A percentile compares a stretch with the other conserved stretches of the same genome.
Evolutionary conservation across 768 basidiomycete species (phyloP).

Genomic region (Rhodotorula diobovata): DNA sequence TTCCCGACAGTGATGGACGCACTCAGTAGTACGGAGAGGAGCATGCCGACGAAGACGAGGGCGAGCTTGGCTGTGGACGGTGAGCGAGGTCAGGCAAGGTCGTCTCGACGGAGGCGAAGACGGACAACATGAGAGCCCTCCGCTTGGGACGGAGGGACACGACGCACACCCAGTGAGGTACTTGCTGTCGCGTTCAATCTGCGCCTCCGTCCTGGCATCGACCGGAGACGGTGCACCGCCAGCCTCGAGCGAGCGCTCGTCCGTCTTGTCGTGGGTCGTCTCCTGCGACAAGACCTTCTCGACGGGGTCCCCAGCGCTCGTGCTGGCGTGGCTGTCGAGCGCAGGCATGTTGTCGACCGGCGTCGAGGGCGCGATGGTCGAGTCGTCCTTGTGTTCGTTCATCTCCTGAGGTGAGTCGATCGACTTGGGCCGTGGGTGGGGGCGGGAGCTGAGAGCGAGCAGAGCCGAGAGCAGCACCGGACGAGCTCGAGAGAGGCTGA

Average conservation of each 20-base stretch:
- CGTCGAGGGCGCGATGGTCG: background rate
- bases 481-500: background rate
- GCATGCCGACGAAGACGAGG: conserved; percentile 16
- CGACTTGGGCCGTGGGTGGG: too few relatives aligned
- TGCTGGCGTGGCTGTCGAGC: background rate
- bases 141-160: background rate
- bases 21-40: conserved; percentile 1
- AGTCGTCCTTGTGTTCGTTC: background rate
- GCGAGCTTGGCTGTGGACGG: conserved; percentile 2
- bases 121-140: background rate
- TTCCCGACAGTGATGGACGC: background rate
- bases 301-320: background rate
- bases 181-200: conserved; percentile 6
- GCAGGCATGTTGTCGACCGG: background rate
- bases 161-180: conserved; percentile 23
- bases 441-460: too few relatives aligned
- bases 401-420: too few relatives aligned
- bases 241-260: background rate
- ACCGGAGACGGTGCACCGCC: too few relatives aligned
- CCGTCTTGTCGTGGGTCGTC: background rate
- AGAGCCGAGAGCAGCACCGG: background rate
- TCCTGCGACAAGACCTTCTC: background rate
- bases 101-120: background rate
- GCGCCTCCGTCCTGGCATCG: background rate
- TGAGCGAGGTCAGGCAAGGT: too few relatives aligned